Evolutionary conservation across 2,329 filamentous ascomycete genomes (phyloP).

Genomic region (Acrocalymma vagum): DNA sequence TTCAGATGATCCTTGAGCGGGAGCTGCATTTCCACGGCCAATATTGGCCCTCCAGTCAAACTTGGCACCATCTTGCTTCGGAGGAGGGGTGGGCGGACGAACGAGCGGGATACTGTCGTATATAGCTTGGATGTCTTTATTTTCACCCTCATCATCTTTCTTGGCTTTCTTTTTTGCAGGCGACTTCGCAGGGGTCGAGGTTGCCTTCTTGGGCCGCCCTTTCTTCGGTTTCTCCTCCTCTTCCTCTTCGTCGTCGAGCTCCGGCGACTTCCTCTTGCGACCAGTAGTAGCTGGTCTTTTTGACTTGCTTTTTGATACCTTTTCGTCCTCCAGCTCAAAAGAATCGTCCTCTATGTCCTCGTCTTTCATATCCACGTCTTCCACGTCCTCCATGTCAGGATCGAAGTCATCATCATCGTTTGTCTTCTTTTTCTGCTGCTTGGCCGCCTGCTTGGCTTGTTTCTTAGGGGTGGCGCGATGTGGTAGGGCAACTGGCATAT

Average conservation of each 20-base stretch:
- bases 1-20: slow-evolving; percentile 64
- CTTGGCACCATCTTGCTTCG: slow-evolving; percentile 72
- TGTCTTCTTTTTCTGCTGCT: slow-evolving; percentile 56
- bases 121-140: slow-evolving; percentile 79
- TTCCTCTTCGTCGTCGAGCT: slow-evolving; percentile 63
- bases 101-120: slow-evolving; percentile 87
- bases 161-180: slow-evolving; percentile 67
- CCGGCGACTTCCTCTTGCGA: slow-evolving; percentile 66
- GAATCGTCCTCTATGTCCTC: slow-evolving; percentile 56
- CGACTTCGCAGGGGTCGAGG: slow-evolving; percentile 57
- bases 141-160: slow-evolving; percentile 73
- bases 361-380: slow-evolving; percentile 64
- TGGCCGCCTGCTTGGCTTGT: slow-evolving; percentile 55
- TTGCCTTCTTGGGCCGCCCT: slow-evolving; percentile 47
- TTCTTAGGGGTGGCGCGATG: slow-evolving; percentile 47
- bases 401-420: slow-evolving; percentile 52
- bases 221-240: slow-evolving; percentile 68
- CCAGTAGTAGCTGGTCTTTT: slow-evolving; percentile 43
- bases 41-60: slow-evolving; percentile 75
- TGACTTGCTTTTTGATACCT: slow-evolving; percentile 49
- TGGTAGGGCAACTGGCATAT: slow-evolving; percentile 36
- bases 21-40: slow-evolving; percentile 69
- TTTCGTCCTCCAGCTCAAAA: slow-evolving; percentile 52
- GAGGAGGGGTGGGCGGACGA: slow-evolving; percentile 82
- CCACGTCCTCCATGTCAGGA: slow-evolving; percentile 54